A percentile compares a stretch with the other conserved stretches of the same genome.
phyloP scores from a whole-genome alignment of 208 protist species.

The Leishmania amazonensis region DNA sequence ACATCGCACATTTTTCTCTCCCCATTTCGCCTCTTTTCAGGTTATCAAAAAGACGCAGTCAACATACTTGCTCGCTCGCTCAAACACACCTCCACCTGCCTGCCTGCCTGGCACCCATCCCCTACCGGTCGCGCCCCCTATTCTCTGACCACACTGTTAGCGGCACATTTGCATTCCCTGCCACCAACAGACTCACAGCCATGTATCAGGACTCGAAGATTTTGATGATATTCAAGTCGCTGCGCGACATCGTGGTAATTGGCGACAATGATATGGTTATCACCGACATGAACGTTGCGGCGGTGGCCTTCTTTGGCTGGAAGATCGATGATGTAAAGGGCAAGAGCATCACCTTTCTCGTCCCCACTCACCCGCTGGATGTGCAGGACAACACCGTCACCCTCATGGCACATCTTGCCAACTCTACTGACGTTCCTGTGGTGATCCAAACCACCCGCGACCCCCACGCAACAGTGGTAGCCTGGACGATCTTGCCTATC shows the following conservation, averaged over 20 bases:
- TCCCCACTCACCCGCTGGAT: constrained; percentile 85
- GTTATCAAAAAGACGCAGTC: no score
- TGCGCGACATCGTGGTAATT: constrained; percentile 89
- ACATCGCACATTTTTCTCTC: neutral
- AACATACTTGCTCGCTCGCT: neutral
- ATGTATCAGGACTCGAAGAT: constrained; percentile 86
- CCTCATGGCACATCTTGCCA: constrained; percentile 62
- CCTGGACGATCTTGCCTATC: constrained; percentile 85
- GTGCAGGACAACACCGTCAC: constrained; percentile 85
- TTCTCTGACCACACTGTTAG: neutral
- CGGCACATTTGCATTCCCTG: neutral
- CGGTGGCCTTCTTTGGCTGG: constrained; percentile 83
- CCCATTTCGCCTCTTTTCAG: neutral
- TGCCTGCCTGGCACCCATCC: no score
- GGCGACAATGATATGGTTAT: constrained; percentile 91
- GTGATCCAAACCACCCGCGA: constrained; percentile 89
- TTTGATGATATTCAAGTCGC: constrained; percentile 86
- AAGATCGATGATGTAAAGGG: constrained; percentile 65
- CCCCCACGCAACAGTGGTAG: constrained; percentile 87
- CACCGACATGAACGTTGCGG: constrained; percentile 83
- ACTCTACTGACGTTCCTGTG: constrained; percentile 65
- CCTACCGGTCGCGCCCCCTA: neutral
- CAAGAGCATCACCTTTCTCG: constrained; percentile 90
- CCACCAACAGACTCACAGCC: neutral
- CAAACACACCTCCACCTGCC: neutral